Conservation (phyloP, 2,329 filamentous ascomycete species). For the Fusarium armeniacum region DNA sequence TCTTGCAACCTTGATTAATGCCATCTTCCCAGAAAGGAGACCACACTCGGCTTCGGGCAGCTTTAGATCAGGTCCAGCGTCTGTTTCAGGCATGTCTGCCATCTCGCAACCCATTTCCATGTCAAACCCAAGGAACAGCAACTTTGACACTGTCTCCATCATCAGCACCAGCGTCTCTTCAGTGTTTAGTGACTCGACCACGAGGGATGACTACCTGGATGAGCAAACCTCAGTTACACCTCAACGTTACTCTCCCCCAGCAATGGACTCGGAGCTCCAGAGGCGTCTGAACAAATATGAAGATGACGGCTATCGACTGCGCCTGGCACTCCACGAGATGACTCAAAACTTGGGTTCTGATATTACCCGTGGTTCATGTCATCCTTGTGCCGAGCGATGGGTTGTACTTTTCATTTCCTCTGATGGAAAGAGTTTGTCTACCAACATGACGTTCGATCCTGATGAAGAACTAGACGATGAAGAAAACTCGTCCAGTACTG, state of each 20-base stretch:
- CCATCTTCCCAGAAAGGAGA: constrained; percentile 82
- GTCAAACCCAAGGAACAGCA: constrained; percentile 66
- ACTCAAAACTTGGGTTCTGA: constrained; percentile 74
- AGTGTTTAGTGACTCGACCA: constrained; percentile 78
- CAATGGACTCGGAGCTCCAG: constrained; percentile 61
- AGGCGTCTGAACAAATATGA: constrained; percentile 67
- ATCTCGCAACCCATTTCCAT: constrained; percentile 78
- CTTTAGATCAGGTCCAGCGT: constrained; percentile 76
- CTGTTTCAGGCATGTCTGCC: constrained; percentile 75
- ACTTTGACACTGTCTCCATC: constrained; percentile 76
- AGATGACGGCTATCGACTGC: constrained; percentile 75
- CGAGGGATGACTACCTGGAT: constrained; percentile 73
- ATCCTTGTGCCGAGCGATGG: constrained; percentile 88
- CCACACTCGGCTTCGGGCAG: constrained; percentile 74
- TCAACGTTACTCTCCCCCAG: constrained; percentile 68
- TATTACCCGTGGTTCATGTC: constrained; percentile 74
- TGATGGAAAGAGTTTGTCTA: constrained; percentile 77
- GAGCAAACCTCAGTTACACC: constrained; percentile 64
- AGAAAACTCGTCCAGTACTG: constrained; percentile 71
- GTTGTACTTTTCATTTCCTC: constrained; percentile 82
- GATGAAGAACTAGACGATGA: constrained; percentile 77
- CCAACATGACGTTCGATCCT: constrained; percentile 79
- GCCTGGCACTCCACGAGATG: constrained; percentile 79
- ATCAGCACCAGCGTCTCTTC: constrained; percentile 81
- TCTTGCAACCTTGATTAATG: constrained; percentile 83